A percentile compares a stretch with the other conserved stretches of the same genome.
Evolutionary conservation across 345 rosid species (phyloP).

Genomic region (Iberis pinnata): DNA sequence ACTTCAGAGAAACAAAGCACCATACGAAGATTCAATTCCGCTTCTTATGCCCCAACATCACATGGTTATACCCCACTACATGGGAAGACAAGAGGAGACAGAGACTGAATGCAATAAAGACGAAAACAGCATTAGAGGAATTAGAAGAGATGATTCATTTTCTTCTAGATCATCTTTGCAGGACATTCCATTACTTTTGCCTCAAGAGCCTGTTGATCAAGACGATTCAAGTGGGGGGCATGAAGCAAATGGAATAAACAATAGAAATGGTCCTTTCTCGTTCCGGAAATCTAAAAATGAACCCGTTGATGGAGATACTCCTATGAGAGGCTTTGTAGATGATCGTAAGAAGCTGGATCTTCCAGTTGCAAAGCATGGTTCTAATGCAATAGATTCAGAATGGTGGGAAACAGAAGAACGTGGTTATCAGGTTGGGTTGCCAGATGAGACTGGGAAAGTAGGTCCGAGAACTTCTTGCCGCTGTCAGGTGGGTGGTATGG

Average conservation of each 20-base stretch:
- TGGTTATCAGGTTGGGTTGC: constrained; percentile 50
- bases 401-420: constrained; percentile 96
- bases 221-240: constrained; percentile 38
- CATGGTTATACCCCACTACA: constrained; percentile 96
- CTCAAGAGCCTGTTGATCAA: constrained; percentile 63
- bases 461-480: constrained; percentile 86
- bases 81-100: constrained; percentile 55
- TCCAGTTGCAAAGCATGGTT: constrained; percentile 33
- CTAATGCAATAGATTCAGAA: constrained; percentile 43
- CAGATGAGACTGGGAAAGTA: constrained; percentile 70
- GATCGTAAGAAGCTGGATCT: constrained; percentile 39
- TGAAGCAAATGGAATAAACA: constrained; percentile 36
- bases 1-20: constrained; percentile 91
- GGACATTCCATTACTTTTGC: constrained; percentile 92
- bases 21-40: constrained; percentile 87
- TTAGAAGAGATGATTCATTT: constrained; percentile 66
- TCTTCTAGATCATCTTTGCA: constrained; percentile 66
- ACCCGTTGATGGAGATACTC: constrained; percentile 46
- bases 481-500: constrained; percentile 74
- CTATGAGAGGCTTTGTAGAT: constrained; percentile 89
- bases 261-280: constrained; percentile 48
- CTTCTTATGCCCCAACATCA: constrained; percentile 97
- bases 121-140: constrained; percentile 38
- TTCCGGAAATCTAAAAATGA: constrained; percentile 56
- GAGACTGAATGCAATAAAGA: constrained; percentile 40